These are phyloP conservation scores for Akebia trifoliata DNA, from an alignment of 164 flowering plant species.

Conservation along the genomic window DNA sequence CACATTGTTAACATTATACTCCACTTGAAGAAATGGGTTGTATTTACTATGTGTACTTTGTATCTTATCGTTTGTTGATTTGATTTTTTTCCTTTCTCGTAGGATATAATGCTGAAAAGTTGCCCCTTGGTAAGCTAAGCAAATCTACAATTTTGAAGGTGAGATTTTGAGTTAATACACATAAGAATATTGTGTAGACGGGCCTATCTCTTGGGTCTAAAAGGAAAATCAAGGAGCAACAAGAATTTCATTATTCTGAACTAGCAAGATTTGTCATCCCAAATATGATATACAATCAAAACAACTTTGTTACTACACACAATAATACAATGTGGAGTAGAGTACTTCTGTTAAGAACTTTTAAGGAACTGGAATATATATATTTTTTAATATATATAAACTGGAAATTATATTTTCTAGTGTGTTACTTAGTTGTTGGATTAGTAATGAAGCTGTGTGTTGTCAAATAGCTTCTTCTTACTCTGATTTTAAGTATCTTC, in stretches of 20 bases:
- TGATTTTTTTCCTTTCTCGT: constrained; percentile 6
- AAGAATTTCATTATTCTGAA: no score
- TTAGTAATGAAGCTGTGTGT: no score
- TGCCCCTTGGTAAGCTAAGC: constrained; percentile 97
- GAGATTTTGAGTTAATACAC: constrained; percentile 5
- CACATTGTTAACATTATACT: neutral
- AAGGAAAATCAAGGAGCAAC: no score
- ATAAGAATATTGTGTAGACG: no score
- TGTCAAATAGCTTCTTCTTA: no score
- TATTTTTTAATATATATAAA: no score
- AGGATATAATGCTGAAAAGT: constrained; percentile 92
- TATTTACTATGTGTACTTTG: neutral
- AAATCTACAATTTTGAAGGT: constrained; percentile 86
- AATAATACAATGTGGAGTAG: neutral
- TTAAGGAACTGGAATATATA: no score
- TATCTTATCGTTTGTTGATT: neutral
- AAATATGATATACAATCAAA: neutral
- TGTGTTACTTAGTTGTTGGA: no score
- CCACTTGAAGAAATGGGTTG: neutral
- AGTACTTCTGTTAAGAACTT: neutral
- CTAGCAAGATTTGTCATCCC: neutral
- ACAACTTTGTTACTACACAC: neutral
- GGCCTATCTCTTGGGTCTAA: no score
- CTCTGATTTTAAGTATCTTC: no score
- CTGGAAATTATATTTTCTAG: no score